Evolutionary conservation across 306 rosid genomes (phyloP).

Genomic region (Castanopsis chinensis): DNA sequence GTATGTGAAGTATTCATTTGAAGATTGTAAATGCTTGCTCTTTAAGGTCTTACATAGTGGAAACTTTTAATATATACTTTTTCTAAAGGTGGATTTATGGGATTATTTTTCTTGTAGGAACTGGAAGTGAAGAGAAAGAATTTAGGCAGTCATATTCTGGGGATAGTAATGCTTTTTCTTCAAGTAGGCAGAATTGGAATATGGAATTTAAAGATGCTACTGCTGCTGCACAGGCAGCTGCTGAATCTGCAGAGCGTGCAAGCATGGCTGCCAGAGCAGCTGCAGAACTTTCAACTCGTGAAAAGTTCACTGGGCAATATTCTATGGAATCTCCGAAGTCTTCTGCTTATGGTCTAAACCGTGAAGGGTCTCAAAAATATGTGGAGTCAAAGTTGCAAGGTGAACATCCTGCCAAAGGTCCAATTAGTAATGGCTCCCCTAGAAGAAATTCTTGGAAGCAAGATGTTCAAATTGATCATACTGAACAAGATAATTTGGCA

Average conservation of each 20-base stretch:
- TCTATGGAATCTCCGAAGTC: slow-evolving; percentile 46
- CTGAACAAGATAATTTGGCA: slow-evolving; percentile 34
- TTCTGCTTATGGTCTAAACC: slow-evolving; percentile 25
- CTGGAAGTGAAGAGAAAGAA: slow-evolving; percentile 33
- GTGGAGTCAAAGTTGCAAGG: slow-evolving; percentile 24
- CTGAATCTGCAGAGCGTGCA: slow-evolving; percentile 94
- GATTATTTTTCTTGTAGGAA: slow-evolving; percentile 36
- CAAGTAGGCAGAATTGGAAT: slow-evolving; percentile 49
- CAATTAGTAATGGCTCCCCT: slow-evolving; percentile 21
- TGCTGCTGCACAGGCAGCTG: slow-evolving; percentile 97
- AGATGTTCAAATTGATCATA: slow-evolving; percentile 23
- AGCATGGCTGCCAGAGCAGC: slow-evolving; percentile 98
- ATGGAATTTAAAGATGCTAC: slow-evolving; percentile 91
- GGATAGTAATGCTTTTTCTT: slow-evolving; percentile 37
- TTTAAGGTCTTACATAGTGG: background rate
- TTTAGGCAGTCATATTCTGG: slow-evolving; percentile 43
- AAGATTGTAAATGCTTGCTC: background rate
- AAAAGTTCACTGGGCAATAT: slow-evolving; percentile 42
- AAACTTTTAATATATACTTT: background rate
- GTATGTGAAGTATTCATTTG: slow-evolving; percentile 29
- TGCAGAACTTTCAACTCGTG: slow-evolving; percentile 83
- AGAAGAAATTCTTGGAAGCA: slow-evolving; percentile 34
- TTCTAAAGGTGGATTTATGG: slow-evolving; percentile 17
- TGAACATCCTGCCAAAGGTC: slow-evolving; percentile 36
- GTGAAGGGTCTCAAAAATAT: slow-evolving; percentile 38